Evolutionary conservation across 371 early-diverging fungal species (phyloP).

Genomic region (Mucor piriformis): DNA sequence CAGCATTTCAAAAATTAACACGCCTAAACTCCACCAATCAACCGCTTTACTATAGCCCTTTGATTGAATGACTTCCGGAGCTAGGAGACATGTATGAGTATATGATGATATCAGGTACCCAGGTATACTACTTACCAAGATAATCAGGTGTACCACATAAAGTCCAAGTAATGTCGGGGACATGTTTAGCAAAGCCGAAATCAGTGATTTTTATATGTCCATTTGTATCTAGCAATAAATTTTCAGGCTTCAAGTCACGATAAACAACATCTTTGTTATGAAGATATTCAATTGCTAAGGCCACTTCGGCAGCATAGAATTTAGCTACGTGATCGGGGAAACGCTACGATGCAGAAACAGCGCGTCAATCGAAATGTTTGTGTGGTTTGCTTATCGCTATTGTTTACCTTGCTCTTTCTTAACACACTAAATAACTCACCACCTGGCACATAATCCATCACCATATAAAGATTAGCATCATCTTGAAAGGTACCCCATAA

Average conservation of each 20-base stretch:
- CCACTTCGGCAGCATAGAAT: constrained; percentile 78
- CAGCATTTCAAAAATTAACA: constrained; percentile 78
- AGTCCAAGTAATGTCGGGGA: constrained; percentile 78
- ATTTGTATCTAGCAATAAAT: constrained; percentile 78
- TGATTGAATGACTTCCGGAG: constrained; percentile 97
- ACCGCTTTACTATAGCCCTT: constrained; percentile 96
- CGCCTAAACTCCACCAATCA: constrained; percentile 98
- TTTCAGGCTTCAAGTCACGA: constrained; percentile 94
- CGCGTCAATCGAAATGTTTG: not conserved
- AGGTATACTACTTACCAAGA: constrained; percentile 46
- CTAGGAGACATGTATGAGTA: constrained; percentile 46
- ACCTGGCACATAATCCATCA: constrained; percentile 95
- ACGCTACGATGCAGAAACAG: constrained; percentile 41
- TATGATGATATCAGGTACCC: not conserved
- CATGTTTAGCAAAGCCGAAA: constrained; percentile 98
- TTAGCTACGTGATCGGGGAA: constrained; percentile 90
- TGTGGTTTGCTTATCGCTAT: not conserved
- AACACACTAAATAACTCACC: constrained; percentile 92
- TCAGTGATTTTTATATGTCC: constrained; percentile 99
- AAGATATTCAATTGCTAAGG: constrained; percentile 83
- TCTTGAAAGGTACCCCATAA: constrained; percentile 92
- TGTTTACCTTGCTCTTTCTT: constrained; percentile 65
- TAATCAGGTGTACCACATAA: constrained; percentile 98
- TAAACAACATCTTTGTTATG: constrained; percentile 89
- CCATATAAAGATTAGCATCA: constrained; percentile 83